phyloP scores from a whole-genome alignment of 768 basidiomycete genomes.

The Mycena alexandri region DNA sequence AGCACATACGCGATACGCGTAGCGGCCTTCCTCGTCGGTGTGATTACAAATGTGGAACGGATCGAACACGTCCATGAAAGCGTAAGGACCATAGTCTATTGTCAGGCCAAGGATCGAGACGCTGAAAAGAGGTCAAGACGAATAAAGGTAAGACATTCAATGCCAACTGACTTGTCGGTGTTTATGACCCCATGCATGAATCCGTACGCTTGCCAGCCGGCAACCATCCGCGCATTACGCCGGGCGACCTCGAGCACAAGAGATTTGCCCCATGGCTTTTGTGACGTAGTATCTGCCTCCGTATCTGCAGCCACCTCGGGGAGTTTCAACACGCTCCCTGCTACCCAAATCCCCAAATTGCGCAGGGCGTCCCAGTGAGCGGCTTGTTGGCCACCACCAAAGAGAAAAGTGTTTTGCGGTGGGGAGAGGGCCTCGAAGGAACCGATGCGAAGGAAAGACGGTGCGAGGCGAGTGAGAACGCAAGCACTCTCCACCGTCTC shows the following conservation, averaged over 20 bases:
- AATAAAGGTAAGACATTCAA: slow-evolving; percentile 11
- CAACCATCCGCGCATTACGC: slow-evolving; percentile 93
- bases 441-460: slow-evolving; percentile 93
- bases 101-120: slow-evolving; percentile 82
- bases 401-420: slow-evolving; percentile 71
- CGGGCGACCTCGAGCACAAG: slow-evolving; percentile 84
- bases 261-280: slow-evolving; percentile 73
- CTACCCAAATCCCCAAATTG: slow-evolving; percentile 82
- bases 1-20: slow-evolving; percentile 69
- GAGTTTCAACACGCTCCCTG: slow-evolving; percentile 67
- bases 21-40: slow-evolving; percentile 81
- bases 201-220: slow-evolving; percentile 94
- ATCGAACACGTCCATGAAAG: slow-evolving; percentile 96
- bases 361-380: slow-evolving; percentile 82
- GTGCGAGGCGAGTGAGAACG: slow-evolving; percentile 84
- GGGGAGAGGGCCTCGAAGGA: slow-evolving; percentile 90
- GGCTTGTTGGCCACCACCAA: slow-evolving; percentile 83
- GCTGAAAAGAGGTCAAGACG: slow-evolving; percentile 50
- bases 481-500: slow-evolving; percentile 81
- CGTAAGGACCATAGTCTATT: slow-evolving; percentile 90
- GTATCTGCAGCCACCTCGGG: slow-evolving; percentile 7
- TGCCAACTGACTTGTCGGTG: slow-evolving; percentile 84
- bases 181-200: slow-evolving; percentile 99
- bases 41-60: slow-evolving; percentile 92
- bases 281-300: slow-evolving; percentile 41